phyloP scores from a whole-genome alignment of 2,329 filamentous ascomycete species.

The Arthrobotrys sinensis region DNA sequence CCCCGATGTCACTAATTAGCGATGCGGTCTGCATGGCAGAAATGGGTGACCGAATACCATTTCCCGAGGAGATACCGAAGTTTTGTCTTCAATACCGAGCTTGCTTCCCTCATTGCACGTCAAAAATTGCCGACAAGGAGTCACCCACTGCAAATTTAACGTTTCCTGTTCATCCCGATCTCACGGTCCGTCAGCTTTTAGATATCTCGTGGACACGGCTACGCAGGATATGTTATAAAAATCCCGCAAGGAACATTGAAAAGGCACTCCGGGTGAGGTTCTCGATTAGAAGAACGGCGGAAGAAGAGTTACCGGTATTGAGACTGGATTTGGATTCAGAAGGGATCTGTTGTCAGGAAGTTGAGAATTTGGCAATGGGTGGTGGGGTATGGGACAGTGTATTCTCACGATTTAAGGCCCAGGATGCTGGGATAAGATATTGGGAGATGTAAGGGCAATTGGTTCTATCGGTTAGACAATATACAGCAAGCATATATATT shows the following conservation, averaged over 20 bases:
- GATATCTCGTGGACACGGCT: neutral
- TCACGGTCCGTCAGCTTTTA: neutral
- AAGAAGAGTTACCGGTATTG: neutral
- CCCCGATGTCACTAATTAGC: neutral
- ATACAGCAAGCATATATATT: no score
- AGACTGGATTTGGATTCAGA: constrained; percentile 8
- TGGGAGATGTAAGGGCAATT: neutral
- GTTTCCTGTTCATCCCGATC: neutral
- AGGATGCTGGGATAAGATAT: neutral
- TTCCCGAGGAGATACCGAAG: neutral
- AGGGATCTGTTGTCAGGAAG: neutral
- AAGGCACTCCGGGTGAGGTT: neutral
- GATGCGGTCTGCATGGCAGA: neutral
- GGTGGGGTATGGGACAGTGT: constrained; percentile 7
- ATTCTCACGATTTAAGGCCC: constrained; percentile 7
- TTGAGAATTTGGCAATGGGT: constrained; percentile 1
- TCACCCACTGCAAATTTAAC: neutral
- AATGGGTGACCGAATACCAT: neutral
- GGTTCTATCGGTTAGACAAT: neutral
- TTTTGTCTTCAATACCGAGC: neutral
- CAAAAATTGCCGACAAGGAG: neutral
- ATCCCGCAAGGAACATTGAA: neutral
- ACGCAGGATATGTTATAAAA: constrained; percentile 1
- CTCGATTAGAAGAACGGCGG: neutral
- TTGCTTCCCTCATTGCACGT: neutral